Evolutionary conservation across 768 basidiomycete species (phyloP), one percentile per base, ranked within the genome.

Genomic region (Hygrocybe coccinea): DNA sequence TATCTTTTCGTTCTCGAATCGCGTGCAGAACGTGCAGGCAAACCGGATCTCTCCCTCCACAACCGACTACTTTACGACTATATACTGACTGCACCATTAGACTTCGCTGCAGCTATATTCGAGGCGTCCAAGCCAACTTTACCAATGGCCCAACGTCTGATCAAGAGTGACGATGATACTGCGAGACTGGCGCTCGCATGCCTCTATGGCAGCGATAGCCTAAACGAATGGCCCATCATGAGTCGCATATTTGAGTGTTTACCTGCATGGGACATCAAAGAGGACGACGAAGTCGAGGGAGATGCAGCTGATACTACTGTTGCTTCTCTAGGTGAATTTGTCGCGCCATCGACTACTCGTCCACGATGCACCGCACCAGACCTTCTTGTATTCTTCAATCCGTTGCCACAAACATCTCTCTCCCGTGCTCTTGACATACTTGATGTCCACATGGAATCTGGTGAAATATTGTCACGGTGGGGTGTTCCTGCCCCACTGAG

Each of bases 231-330:
- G 91, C 65, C 83, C 1, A 84, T 76, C 3, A 97, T 97, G 94
- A 91, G 87, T 60, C 75, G 77, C 33, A 90, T 99, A 50, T 97
- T 99, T 67, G 95, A 99, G 67, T 99, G 95, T 66, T 77, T 98
- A 33, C 95, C 95, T 0, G 95, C 87, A 2, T 97, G 95, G 91
- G 85, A 84, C 55, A 74, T 84, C 41, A 59, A 75, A 3, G 67
- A 68, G 39, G 78, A 77, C n/a, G 80, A 77, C 38, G 81, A 85
- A 46, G 77, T 79, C 39, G 80, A 89, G 56, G 81, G 77, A 48
- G 91, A 91, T 57, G 83, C 83, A 50, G 85, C 84, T n/a, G 85
- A 93, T 51, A 87, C 87, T 5, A 95, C 91, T 0, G 76, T 95
- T 34, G 68, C 79, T 15, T 91, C 91, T 6, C 81, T 97, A 22